Evolutionary conservation across 2,329 filamentous ascomycete genomes (phyloP), one percentile per base, ranked within the genome.

Genomic region (Dactylellina drechsleri): DNA sequence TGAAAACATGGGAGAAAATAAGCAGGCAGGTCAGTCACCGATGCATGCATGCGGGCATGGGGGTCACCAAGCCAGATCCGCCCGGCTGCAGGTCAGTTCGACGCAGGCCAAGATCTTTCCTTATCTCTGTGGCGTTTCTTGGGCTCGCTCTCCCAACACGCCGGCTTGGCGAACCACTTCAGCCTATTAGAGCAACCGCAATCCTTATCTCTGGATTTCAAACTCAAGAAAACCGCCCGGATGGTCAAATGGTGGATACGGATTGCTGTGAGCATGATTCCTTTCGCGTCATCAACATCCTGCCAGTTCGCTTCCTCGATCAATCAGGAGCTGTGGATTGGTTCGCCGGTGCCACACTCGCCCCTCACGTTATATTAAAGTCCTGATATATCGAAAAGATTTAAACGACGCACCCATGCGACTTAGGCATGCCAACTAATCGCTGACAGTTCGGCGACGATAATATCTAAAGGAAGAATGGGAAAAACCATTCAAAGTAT

Each of bases 71-170:
- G 43, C 23, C 57, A 66, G 61, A 74, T 74, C 68, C 62, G 65
- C 62, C 68, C 60, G 68, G 20, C 68, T 59, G 66, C 66, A 71
- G 66, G 59, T 57, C 49, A 60, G n/a, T 52, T 66, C 68, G 56
- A 73, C 56, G 68, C 68, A 74, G 70, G 70, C 70, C 70, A 74
- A 74, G 70, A 74, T 67, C 68, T 58, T 66, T 47, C 58, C 70
- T 74, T 74, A 74, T 74, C 70, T 74, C 52, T 74, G 70, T 74
- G 70, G 70, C 70, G 70, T 74, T 59, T 31, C 52, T 59, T 65
- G 45, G 52, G 31, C 59, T 23, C 18, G 20, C 47, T 23, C 15
- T 18, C 56, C 61, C 50, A 59, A 62, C 62, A 40, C 62, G 53
- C 70, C 70, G 70, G 53, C 70, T 74, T 74, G 70, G 70, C 70